A percentile compares a stretch with the other conserved stretches of the same genome.
Conservation (phyloP, 169 alveolate species). For the Plasmodium vinckei region DNA sequence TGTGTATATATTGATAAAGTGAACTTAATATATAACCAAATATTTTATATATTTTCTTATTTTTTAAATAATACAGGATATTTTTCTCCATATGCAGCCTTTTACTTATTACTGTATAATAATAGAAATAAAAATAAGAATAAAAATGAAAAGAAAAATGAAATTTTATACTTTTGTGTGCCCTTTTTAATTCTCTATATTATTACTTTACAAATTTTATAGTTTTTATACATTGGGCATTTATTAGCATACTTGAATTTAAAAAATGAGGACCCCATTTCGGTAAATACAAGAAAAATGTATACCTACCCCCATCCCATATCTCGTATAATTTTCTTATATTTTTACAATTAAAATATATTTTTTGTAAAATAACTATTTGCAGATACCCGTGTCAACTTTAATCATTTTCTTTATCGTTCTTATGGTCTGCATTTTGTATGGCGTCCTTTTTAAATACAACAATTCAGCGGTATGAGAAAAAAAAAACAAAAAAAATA, state of each 20-base stretch:
- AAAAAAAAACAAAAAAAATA: not conserved
- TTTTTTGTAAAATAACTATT: not conserved
- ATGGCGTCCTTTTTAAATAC: slow-evolving; percentile 27
- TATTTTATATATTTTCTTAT: not conserved
- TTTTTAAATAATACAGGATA: slow-evolving; percentile 11
- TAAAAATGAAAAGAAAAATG: too few species aligned
- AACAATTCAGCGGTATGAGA: slow-evolving; percentile 36
- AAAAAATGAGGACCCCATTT: slow-evolving; percentile 15
- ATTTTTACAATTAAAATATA: not conserved
- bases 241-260: slow-evolving; percentile 26
- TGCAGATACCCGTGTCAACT: slow-evolving; percentile 31
- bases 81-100: slow-evolving; percentile 48
- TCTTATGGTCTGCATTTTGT: slow-evolving; percentile 14
- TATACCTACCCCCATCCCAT: not conserved
- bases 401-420: slow-evolving; percentile 21
- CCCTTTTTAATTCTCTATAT: not conserved
- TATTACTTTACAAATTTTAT: not conserved
- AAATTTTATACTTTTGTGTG: not conserved
- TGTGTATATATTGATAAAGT: too few species aligned
- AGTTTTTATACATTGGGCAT: slow-evolving; percentile 44
- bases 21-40: not conserved
- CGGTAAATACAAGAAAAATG: slow-evolving; percentile 4
- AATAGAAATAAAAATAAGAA: slow-evolving; percentile 5
- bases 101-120: not conserved
- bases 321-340: not conserved